Conservation (phyloP, 1,284 basidiomycete genomes). For the Austroboletus niveus region DNA sequence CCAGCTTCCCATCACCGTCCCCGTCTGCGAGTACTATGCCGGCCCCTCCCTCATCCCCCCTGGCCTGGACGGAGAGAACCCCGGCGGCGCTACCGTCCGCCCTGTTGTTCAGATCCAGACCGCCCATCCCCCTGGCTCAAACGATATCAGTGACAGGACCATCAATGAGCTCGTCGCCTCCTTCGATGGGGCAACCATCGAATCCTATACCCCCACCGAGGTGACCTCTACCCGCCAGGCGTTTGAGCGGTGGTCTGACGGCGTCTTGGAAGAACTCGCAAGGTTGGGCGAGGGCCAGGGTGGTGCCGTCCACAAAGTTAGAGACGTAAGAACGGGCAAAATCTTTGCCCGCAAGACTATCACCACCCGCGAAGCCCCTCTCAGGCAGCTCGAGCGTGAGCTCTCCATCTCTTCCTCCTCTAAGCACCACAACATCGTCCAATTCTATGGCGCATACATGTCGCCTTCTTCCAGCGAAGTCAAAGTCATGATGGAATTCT, state of each 20-base stretch:
- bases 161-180: constrained; percentile 35
- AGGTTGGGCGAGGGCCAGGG: constrained; percentile 94
- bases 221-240: constrained; percentile 27
- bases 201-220: constrained; percentile 36
- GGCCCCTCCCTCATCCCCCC: constrained; percentile 32
- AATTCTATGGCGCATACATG: constrained; percentile 94
- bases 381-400: constrained; percentile 92
- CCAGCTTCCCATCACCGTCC: constrained; percentile 28
- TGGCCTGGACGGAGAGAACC: constrained; percentile 38
- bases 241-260: constrained; percentile 57
- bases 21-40: constrained; percentile 31
- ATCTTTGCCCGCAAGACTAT: constrained; percentile 97
- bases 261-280: constrained; percentile 68
- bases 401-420: constrained; percentile 87
- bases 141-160: constrained; percentile 41
- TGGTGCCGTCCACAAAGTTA: constrained; percentile 92
- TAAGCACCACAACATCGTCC: constrained; percentile 85
- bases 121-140: constrained; percentile 33
- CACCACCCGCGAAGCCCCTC: constrained; percentile 89
- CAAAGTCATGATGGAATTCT: constrained; percentile 94
- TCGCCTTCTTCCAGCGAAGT: constrained; percentile 90
- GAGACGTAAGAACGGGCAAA: constrained; percentile 69
- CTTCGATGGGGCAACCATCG: constrained; percentile 28
- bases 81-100: constrained; percentile 55
- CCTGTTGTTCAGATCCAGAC: constrained; percentile 39